Conservation (phyloP, 257 asterid species). For the Gentiana macrophylla region DNA sequence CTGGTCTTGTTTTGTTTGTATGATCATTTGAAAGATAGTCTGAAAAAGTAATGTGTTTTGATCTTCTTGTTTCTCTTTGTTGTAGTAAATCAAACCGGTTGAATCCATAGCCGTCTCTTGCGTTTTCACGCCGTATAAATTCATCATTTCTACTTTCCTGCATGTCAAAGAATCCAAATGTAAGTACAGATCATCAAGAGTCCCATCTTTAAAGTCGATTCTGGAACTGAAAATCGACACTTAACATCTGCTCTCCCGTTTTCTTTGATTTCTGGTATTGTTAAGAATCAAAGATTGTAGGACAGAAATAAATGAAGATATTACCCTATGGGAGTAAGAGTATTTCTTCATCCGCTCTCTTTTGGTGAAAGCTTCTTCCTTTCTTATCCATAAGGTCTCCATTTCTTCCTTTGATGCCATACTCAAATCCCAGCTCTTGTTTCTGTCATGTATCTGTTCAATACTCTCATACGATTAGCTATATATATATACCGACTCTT, state of each 20-base stretch:
- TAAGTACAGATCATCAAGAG: neutral
- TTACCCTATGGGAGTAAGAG: slow-evolving; percentile 69
- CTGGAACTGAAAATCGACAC: no score
- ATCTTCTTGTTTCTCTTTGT: slow-evolving; percentile 26
- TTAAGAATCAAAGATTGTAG: no score
- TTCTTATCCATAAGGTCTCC: slow-evolving; percentile 44
- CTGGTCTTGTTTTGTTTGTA: slow-evolving; percentile 20
- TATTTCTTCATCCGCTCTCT: slow-evolving; percentile 69
- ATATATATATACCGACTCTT: no score
- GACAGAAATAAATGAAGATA: neutral
- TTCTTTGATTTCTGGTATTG: no score
- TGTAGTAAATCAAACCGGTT: slow-evolving; percentile 20
- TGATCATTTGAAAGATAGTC: slow-evolving; percentile 20
- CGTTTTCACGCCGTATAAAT: slow-evolving; percentile 30
- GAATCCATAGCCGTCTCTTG: slow-evolving; percentile 27
- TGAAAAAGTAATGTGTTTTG: slow-evolving; percentile 19
- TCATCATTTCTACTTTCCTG: slow-evolving; percentile 60
- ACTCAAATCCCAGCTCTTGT: slow-evolving; percentile 52
- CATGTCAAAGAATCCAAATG: neutral
- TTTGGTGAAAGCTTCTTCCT: slow-evolving; percentile 52
- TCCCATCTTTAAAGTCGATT: no score
- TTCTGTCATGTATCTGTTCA: slow-evolving; percentile 34
- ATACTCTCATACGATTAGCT: neutral
- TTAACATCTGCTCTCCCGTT: no score
- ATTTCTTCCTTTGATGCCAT: slow-evolving; percentile 35